These are phyloP conservation scores for Trypanosoma congolense DNA, from an alignment of 208 protist species.

Conservation along the genomic window DNA sequence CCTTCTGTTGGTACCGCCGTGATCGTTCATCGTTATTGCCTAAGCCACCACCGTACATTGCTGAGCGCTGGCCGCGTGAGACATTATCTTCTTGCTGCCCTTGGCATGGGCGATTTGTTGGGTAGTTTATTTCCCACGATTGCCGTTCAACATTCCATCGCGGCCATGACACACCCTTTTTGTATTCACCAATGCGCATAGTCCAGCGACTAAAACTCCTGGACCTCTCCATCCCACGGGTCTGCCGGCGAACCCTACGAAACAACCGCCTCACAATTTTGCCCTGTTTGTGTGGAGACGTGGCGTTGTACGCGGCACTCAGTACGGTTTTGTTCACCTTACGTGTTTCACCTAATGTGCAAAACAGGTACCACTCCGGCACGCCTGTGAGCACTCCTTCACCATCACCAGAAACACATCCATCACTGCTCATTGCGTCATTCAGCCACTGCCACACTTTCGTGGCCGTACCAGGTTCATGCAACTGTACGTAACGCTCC, in stretches of 20 bases:
- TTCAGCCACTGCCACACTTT: constrained; percentile 35
- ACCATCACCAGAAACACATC: constrained; percentile 73
- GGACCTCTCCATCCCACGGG: not conserved
- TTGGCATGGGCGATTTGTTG: constrained; percentile 29
- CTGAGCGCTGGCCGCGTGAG: not conserved
- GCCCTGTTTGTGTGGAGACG: not conserved
- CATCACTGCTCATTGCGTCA: constrained; percentile 8
- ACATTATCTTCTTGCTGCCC: not conserved
- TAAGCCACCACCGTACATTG: not conserved
- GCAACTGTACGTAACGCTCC: constrained; percentile 24
- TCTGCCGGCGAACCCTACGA: not conserved
- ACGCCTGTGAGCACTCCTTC: constrained; percentile 45
- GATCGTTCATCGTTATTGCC: not conserved
- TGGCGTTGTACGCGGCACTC: not conserved
- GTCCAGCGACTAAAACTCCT: constrained; percentile 8
- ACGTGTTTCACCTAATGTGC: constrained; percentile 31
- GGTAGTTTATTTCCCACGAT: constrained; percentile 69
- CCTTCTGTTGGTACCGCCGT: not conserved
- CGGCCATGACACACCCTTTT: constrained; percentile 33
- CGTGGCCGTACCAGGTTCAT: constrained; percentile 19
- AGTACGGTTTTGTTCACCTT: constrained; percentile 50
- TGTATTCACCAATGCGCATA: constrained; percentile 46
- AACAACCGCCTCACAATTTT: constrained; percentile 5
- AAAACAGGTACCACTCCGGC: constrained; percentile 66
- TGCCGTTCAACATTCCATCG: constrained; percentile 48